A percentile compares a stretch with the other conserved stretches of the same genome.
These are phyloP conservation scores for Metarhizium brunneum DNA, from an alignment of 2,329 filamentous ascomycete species.

Conservation along the genomic window DNA sequence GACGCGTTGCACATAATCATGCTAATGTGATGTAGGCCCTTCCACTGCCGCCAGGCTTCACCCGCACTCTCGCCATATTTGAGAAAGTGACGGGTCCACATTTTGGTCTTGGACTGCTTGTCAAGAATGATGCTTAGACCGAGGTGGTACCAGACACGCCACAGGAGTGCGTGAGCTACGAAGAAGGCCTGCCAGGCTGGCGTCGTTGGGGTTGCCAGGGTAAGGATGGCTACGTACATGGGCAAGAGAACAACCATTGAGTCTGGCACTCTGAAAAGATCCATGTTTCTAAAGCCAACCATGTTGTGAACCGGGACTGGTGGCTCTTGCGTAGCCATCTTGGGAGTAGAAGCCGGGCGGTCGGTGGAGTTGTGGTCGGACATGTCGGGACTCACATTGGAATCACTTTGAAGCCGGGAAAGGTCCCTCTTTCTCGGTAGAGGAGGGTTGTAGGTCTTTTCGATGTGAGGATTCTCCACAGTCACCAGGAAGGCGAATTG, in stretches of 20 bases:
- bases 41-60: constrained; percentile 98
- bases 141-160: constrained; percentile 87
- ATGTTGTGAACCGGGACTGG: constrained; percentile 73
- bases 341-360: constrained; percentile 12
- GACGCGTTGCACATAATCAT: constrained; percentile 84
- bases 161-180: constrained; percentile 66
- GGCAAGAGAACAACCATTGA: constrained; percentile 69
- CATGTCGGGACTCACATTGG: constrained; percentile 16
- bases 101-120: constrained; percentile 79
- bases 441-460: constrained; percentile 92
- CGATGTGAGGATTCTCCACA: constrained; percentile 96
- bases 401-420: constrained; percentile 22
- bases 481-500: constrained; percentile 88
- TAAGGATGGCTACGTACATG: constrained; percentile 64
- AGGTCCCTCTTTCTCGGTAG: constrained; percentile 54
- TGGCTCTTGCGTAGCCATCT: constrained; percentile 20
- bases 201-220: constrained; percentile 69
- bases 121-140: constrained; percentile 81
- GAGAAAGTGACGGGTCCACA: constrained; percentile 95
- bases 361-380: constrained; percentile 14
- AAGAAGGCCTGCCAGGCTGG: constrained; percentile 69
- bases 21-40: constrained; percentile 87
- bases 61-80: constrained; percentile 87
- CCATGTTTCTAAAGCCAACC: constrained; percentile 73
- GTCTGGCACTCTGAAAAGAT: constrained; percentile 82